Percentiles rank a stretch among this genome's conserved stretches.
These are phyloP conservation scores for Podila verticillata DNA, from an alignment of 192 early-diverging fungal genomes.

Conservation along the genomic window DNA sequence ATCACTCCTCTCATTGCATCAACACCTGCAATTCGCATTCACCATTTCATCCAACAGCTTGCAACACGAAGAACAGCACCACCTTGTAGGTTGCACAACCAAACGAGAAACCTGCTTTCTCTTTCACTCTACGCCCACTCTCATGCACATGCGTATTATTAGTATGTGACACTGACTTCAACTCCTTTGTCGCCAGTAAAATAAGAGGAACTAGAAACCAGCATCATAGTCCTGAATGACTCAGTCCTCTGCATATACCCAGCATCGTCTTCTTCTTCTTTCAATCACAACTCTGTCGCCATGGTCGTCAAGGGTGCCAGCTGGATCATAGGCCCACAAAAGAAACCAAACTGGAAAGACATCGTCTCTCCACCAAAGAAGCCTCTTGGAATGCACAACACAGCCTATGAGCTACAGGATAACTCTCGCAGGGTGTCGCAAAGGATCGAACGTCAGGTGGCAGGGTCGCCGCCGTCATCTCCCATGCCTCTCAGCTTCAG, in stretches of 20 bases:
- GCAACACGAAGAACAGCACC: no score
- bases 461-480: constrained; percentile 19
- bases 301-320: constrained; percentile 46
- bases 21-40: no score
- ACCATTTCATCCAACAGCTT: neutral
- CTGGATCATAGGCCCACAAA: neutral
- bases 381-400: neutral
- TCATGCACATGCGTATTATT: no score
- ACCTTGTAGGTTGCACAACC: no score
- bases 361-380: neutral
- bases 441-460: neutral
- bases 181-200: no score
- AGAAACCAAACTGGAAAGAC: constrained; percentile 3
- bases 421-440: neutral
- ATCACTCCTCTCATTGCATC: neutral
- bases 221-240: no score
- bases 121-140: no score
- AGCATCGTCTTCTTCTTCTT: neutral
- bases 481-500: constrained; percentile 24
- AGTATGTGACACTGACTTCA: no score
- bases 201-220: no score
- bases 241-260: no score
- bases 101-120: no score
- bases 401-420: neutral
- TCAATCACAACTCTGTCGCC: neutral